Conservation (phyloP, 2,329 filamentous ascomycete species). For the Hansfordia pulvinata region DNA sequence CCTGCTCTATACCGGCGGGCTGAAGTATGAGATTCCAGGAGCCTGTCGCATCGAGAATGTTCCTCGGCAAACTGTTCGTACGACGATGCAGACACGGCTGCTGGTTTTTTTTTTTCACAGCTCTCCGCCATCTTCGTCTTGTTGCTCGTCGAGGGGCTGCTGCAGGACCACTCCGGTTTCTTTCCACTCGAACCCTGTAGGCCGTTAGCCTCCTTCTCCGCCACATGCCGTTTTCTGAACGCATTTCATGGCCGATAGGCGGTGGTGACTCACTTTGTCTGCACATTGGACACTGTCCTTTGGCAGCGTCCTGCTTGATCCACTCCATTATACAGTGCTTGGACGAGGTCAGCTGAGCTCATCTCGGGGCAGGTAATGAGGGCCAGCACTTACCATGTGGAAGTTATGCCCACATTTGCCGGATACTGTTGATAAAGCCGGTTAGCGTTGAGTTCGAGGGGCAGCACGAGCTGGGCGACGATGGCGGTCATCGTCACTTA, state of each 20-base stretch:
- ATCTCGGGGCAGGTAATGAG: slow-evolving; percentile 21
- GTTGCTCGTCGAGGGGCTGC: slow-evolving; percentile 7
- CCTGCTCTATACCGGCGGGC: too few species aligned
- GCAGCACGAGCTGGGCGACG: slow-evolving; percentile 2
- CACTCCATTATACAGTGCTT: slow-evolving; percentile 93
- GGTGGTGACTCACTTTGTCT: slow-evolving; percentile 56
- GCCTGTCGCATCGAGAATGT: too few species aligned
- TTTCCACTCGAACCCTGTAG: slow-evolving; percentile 19
- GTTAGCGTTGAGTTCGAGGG: too few species aligned
- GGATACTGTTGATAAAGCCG: slow-evolving; percentile 58
- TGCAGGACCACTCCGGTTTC: slow-evolving; percentile 4
- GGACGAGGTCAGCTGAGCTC: slow-evolving; percentile 6
- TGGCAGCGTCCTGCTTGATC: slow-evolving; percentile 89
- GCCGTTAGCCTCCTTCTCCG: slow-evolving; percentile 3
- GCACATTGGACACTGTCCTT: slow-evolving; percentile 95
- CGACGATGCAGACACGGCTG: too few species aligned
- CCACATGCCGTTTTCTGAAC: slow-evolving; percentile 1
- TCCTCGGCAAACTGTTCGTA: too few species aligned
- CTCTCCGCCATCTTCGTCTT: slow-evolving; percentile 6
- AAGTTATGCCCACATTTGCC: slow-evolving; percentile 97
- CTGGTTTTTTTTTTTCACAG: too few species aligned
- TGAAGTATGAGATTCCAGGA: too few species aligned
- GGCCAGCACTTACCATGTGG: slow-evolving; percentile 71
- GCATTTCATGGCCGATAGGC: too few species aligned
- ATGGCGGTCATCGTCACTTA: slow-evolving; percentile 29